A percentile compares a stretch with the other conserved stretches of the same genome.
Conservation (phyloP, 139 green algal species). For the Chlorella sorokiniana region DNA sequence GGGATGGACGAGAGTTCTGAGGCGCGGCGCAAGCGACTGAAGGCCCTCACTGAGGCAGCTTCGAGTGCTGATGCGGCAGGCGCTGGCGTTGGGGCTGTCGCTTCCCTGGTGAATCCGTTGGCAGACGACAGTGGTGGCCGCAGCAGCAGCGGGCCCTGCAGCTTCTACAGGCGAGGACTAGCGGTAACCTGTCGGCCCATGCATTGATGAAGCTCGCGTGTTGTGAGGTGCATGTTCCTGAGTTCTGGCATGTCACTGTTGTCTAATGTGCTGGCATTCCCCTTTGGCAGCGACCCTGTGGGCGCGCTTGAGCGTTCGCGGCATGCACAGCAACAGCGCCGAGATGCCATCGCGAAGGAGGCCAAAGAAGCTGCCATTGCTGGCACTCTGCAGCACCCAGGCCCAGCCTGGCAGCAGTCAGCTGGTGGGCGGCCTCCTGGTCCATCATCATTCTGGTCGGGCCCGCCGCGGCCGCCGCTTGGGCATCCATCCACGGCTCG, state of each 20-base stretch:
- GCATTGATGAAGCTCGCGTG: not conserved
- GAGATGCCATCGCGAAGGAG: not conserved
- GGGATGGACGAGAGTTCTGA: slow-evolving; percentile 4
- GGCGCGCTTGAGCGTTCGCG: slow-evolving; percentile 23
- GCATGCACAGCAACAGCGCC: slow-evolving; percentile 11
- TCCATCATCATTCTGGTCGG: not conserved
- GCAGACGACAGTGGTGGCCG: not conserved
- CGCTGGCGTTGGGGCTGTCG: not conserved
- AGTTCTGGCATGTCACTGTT: not conserved
- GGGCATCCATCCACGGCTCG: not conserved
- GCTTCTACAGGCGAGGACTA: slow-evolving; percentile 22
- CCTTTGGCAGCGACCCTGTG: slow-evolving; percentile 23
- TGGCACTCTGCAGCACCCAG: not conserved
- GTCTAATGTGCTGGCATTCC: not conserved
- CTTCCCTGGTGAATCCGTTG: slow-evolving; percentile 18
- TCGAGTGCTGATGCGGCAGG: not conserved
- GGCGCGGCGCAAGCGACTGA: slow-evolving; percentile 41
- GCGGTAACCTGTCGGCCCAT: not conserved
- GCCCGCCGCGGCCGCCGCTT: not conserved
- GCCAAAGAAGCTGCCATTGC: slow-evolving; percentile 3
- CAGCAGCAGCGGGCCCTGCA: slow-evolving; percentile 7
- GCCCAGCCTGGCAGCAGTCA: not conserved
- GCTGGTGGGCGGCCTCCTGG: not conserved
- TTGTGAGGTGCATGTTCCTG: not conserved
- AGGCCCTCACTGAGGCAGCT: slow-evolving; percentile 12